These are phyloP conservation scores for Phytophthora idaei DNA, from an alignment of 352 stramenopile species.

Conservation along the genomic window DNA sequence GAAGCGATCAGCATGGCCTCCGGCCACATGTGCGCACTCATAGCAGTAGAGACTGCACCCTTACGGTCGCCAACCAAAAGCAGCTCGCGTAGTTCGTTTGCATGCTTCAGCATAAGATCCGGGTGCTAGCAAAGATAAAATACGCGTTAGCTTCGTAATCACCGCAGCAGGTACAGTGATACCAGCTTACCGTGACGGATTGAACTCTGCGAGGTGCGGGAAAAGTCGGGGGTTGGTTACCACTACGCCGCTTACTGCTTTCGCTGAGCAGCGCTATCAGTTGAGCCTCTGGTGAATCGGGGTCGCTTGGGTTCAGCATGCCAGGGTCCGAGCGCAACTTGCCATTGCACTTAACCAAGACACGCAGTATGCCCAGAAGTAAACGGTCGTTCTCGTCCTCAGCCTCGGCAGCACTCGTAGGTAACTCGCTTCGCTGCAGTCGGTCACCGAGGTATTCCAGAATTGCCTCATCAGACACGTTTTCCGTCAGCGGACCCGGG, in stretches of 20 bases:
- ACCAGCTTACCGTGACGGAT: slow-evolving; percentile 37
- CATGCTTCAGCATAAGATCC: slow-evolving; percentile 52
- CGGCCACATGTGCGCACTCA: slow-evolving; percentile 83
- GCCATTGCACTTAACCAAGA: slow-evolving; percentile 85
- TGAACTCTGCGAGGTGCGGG: slow-evolving; percentile 51
- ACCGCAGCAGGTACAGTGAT: not conserved
- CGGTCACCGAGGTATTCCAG: slow-evolving; percentile 70
- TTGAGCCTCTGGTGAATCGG: slow-evolving; percentile 67
- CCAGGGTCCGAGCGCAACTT: slow-evolving; percentile 61
- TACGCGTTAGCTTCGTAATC: slow-evolving; percentile 9
- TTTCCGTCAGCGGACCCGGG: slow-evolving; percentile 75
- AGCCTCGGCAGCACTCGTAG: slow-evolving; percentile 17
- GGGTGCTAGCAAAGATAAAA: slow-evolving; percentile 47
- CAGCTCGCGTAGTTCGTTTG: slow-evolving; percentile 67
- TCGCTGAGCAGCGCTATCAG: slow-evolving; percentile 71
- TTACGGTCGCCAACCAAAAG: slow-evolving; percentile 81
- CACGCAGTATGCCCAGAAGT: slow-evolving; percentile 65
- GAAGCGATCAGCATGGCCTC: slow-evolving; percentile 89
- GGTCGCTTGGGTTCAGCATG: slow-evolving; percentile 49
- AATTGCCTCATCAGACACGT: slow-evolving; percentile 63
- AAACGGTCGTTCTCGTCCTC: slow-evolving; percentile 73
- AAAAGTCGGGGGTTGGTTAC: slow-evolving; percentile 53
- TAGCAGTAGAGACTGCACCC: slow-evolving; percentile 75
- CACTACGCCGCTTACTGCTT: slow-evolving; percentile 66
- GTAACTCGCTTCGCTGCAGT: slow-evolving; percentile 43